A percentile compares a stretch with the other conserved stretches of the same genome.
Evolutionary conservation across 306 rosid species (phyloP).

Genomic region (Quercus berberidifolia): DNA sequence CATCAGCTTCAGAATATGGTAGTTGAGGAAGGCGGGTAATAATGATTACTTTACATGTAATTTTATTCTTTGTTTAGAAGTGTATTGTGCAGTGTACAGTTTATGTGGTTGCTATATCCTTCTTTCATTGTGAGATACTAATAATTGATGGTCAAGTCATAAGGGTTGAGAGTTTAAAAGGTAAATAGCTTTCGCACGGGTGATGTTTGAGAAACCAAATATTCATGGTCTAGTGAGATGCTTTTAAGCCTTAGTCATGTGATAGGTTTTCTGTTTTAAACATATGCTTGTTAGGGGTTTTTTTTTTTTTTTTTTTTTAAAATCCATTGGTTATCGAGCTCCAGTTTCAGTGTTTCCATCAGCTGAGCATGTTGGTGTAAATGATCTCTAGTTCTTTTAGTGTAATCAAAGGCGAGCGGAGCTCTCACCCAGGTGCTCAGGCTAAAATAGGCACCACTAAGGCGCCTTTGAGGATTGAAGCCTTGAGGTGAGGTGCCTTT

Average conservation of each 20-base stretch:
- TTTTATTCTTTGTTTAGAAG: not conserved
- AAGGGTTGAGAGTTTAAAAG: not conserved
- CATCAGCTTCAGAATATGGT: conserved; percentile 43
- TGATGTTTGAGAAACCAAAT: not conserved
- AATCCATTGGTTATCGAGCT: conserved; percentile 6
- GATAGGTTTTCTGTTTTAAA: not conserved
- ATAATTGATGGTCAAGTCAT: conserved; percentile 1
- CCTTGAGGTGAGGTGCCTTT: no score
- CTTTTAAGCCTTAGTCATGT: not conserved
- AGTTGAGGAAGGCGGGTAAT: conserved; percentile 63
- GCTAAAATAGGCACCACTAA: no score
- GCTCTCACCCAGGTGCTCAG: no score
- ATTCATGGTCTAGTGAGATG: not conserved
- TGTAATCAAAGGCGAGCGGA: no score
- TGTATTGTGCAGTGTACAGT: not conserved
- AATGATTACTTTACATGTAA: not conserved
- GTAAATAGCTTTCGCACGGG: not conserved
- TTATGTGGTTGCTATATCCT: not conserved
- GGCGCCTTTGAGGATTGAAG: no score
- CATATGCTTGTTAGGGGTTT: not conserved
- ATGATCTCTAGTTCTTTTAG: not conserved
- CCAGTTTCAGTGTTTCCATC: not conserved
- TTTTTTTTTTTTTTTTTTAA: not conserved
- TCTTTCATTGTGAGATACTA: not conserved
- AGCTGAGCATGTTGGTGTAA: not conserved